Conservation (phyloP, 257 asterid species). For the Gardenia jasminoides region DNA sequence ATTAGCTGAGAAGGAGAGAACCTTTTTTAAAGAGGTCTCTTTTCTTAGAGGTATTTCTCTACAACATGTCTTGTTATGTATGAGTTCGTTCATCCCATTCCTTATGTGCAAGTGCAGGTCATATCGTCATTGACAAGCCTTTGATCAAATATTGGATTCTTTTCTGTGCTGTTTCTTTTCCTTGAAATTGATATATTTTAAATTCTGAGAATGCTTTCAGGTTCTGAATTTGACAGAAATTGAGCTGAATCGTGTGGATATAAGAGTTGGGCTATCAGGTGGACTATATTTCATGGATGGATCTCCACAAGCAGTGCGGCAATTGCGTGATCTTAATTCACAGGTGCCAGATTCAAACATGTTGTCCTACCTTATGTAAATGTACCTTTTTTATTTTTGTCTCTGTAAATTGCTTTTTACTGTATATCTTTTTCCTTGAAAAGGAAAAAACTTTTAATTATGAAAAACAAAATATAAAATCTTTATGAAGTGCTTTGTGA, state of each 20-base stretch:
- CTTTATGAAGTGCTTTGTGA: not conserved
- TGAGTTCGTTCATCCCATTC: not conserved
- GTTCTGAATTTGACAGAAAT: constrained; percentile 84
- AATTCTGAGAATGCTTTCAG: constrained; percentile 39
- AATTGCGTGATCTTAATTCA: constrained; percentile 70
- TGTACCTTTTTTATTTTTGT: too few species aligned
- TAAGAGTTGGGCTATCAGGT: constrained; percentile 88
- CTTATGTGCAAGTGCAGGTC: not conserved
- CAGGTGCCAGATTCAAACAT: constrained; percentile 45
- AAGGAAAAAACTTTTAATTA: not conserved
- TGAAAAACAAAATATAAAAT: too few species aligned
- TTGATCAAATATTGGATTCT: not conserved
- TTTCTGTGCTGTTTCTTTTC: not conserved
- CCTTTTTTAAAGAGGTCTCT: not conserved
- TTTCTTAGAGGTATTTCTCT: not conserved
- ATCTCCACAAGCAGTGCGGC: constrained; percentile 90
- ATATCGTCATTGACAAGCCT: not conserved
- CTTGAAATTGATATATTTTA: not conserved
- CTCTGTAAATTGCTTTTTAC: not conserved
- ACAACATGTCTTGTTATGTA: not conserved
- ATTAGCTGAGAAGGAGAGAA: not conserved
- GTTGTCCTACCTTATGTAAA: constrained; percentile 5
- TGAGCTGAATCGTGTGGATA: constrained; percentile 78
- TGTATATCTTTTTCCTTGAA: not conserved
- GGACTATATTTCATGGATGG: constrained; percentile 93